phyloP scores from a whole-genome alignment of 139 green algal genomes.

The Chlorella vulgaris region DNA sequence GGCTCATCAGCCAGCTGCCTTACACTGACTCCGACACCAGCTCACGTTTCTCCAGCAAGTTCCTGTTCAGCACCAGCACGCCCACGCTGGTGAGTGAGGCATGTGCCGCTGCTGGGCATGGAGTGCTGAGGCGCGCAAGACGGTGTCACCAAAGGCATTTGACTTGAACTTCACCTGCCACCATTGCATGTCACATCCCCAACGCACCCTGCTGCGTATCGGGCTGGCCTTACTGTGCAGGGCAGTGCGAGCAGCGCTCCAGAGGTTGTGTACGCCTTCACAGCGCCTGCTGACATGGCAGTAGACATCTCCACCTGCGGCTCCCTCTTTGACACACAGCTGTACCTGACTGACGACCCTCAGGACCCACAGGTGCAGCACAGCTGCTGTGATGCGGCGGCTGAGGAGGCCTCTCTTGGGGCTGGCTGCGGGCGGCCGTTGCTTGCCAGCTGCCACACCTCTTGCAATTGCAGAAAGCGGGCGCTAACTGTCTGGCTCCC shows the following conservation, averaged over 20 bases:
- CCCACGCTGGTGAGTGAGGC: background rate
- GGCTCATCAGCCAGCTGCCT: constrained; percentile 41
- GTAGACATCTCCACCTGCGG: constrained; percentile 58
- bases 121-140: background rate
- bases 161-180: no score
- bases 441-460: no score
- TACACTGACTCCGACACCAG: constrained; percentile 45
- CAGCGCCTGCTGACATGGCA: background rate
- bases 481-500: no score
- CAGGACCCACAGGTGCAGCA: background rate
- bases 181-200: no score
- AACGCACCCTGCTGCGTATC: no score
- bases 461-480: no score
- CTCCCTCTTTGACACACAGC: constrained; percentile 58
- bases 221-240: no score
- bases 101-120: background rate
- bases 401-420: no score
- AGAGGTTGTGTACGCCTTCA: constrained; percentile 60
- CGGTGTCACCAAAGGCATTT: no score
- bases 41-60: constrained; percentile 34
- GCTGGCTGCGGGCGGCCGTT: no score
- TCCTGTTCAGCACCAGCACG: background rate
- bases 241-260: background rate
- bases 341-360: constrained; percentile 30
- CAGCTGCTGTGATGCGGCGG: background rate